These are phyloP conservation scores for Xylona heveae DNA, from an alignment of 495 filamentous ascomycete genomes.

Conservation along the genomic window DNA sequence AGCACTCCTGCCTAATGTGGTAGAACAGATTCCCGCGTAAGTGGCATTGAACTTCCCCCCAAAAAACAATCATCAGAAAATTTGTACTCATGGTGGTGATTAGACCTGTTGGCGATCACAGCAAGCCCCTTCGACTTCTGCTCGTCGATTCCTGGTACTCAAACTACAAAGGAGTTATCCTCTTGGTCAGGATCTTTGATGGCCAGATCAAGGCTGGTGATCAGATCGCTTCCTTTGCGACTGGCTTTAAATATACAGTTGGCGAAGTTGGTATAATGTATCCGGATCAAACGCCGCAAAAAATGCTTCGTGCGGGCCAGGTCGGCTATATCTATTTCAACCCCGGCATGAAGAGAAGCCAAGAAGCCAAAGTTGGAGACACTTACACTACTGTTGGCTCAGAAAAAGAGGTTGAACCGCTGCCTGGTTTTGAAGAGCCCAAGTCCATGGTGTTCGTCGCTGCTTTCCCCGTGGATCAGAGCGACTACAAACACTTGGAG, in stretches of 20 bases:
- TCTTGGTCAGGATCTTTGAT: constrained; percentile 82
- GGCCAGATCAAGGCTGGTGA: constrained; percentile 68
- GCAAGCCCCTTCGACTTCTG: constrained; percentile 55
- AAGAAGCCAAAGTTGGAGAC: constrained; percentile 90
- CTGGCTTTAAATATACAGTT: constrained; percentile 67
- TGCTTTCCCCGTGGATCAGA: constrained; percentile 79
- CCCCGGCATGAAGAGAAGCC: constrained; percentile 88
- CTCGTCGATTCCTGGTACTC: constrained; percentile 98
- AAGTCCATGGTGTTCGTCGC: constrained; percentile 98
- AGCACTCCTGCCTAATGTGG: constrained; percentile 57
- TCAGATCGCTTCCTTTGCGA: constrained; percentile 64
- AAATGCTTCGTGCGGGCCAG: constrained; percentile 65
- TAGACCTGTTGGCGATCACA: constrained; percentile 48
- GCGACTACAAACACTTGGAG: constrained; percentile 67
- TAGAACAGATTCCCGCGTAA: constrained; percentile 60
- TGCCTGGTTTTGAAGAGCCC: constrained; percentile 89
- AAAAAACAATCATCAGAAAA: constrained; percentile 3
- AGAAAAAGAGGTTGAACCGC: constrained; percentile 54
- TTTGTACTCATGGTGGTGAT: too few relatives aligned
- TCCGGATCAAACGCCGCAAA: constrained; percentile 68
- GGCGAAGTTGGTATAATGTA: constrained; percentile 97
- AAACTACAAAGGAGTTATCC: constrained; percentile 79
- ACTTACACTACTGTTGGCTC: constrained; percentile 75
- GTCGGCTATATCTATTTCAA: constrained; percentile 95
- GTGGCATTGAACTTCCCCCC: constrained; percentile 7